Evolutionary conservation across 2,329 filamentous ascomycete genomes (phyloP).

Genomic region (Madurella mycetomatis): DNA sequence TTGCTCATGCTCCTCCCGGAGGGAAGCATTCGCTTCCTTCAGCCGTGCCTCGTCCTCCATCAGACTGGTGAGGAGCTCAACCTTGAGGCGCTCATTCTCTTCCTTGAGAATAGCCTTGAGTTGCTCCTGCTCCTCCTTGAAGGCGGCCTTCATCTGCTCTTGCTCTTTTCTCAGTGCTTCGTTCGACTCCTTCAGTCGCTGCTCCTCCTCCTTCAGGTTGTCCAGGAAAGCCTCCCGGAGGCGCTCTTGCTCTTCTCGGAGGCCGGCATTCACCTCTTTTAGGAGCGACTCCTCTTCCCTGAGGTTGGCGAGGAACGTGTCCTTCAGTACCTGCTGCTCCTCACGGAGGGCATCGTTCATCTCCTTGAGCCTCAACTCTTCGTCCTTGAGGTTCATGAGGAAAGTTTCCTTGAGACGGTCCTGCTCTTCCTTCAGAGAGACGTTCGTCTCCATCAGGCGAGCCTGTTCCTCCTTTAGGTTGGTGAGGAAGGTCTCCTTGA

Average conservation of each 20-base stretch:
- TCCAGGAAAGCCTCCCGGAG: conserved; percentile 17
- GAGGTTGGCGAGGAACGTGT: conserved; percentile 19
- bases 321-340: conserved; percentile 20
- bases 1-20: conserved; percentile 22
- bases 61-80: conserved; percentile 20
- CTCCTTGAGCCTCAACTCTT: conserved; percentile 23
- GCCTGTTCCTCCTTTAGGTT: conserved; percentile 18
- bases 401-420: conserved; percentile 25
- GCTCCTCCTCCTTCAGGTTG: conserved; percentile 26
- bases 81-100: conserved; percentile 22
- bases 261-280: conserved; percentile 15
- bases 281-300: conserved; percentile 20
- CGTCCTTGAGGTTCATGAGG: conserved; percentile 30
- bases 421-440: conserved; percentile 19
- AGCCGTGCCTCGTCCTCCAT: conserved; percentile 23
- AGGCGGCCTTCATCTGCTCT: conserved; percentile 11
- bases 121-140: conserved; percentile 13
- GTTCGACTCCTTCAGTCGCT: conserved; percentile 28
- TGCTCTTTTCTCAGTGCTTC: conserved; percentile 15
- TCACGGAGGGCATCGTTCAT: conserved; percentile 18
- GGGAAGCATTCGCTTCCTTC: conserved; percentile 20
- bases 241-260: conserved; percentile 15
- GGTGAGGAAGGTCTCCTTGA: conserved; percentile 17
- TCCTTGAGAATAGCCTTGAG: conserved; percentile 13
- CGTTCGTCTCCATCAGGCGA: conserved; percentile 17